phyloP scores from a whole-genome alignment of 768 basidiomycete genomes.

The Phaeotremella skinneri region DNA sequence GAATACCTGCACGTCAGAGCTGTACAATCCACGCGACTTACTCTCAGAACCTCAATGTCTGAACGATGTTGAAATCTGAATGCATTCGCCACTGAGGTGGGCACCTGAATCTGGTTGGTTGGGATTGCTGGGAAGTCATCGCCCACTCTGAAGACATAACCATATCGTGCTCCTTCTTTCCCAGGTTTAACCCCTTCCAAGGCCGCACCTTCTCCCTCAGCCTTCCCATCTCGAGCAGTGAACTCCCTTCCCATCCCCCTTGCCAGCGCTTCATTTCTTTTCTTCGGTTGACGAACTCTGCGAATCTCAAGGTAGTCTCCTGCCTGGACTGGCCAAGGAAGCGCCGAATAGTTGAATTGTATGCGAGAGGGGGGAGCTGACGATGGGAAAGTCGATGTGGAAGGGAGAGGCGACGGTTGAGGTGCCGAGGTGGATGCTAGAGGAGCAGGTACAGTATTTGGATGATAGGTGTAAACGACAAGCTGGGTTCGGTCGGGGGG shows the following conservation, averaged over 20 bases:
- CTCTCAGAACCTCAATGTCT: slow-evolving; percentile 36
- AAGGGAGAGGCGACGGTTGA: slow-evolving; percentile 39
- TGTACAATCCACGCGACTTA: slow-evolving; percentile 11
- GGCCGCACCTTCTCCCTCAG: slow-evolving; percentile 29
- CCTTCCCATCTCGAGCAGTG: slow-evolving; percentile 62
- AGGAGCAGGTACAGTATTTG: background rate
- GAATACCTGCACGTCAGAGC: slow-evolving; percentile 44
- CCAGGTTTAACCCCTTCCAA: slow-evolving; percentile 29
- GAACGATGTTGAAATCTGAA: slow-evolving; percentile 38
- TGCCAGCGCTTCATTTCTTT: background rate
- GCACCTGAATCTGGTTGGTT: slow-evolving; percentile 39
- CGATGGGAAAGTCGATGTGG: slow-evolving; percentile 7
- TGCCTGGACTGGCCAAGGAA: slow-evolving; percentile 30
- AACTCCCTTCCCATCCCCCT: slow-evolving; percentile 59
- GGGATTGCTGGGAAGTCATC: slow-evolving; percentile 36
- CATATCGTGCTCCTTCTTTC: slow-evolving; percentile 52
- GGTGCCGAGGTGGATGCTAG: background rate
- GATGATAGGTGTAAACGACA: slow-evolving; percentile 39
- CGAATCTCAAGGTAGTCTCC: slow-evolving; percentile 46
- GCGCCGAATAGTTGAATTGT: slow-evolving; percentile 28
- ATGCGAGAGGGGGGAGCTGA: slow-evolving; percentile 22
- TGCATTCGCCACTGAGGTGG: slow-evolving; percentile 39
- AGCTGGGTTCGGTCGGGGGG: slow-evolving; percentile 21
- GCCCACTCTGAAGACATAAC: slow-evolving; percentile 38
- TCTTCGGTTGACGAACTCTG: slow-evolving; percentile 6